Conservation (phyloP, 805 yeast species). For the Candida insectorum region DNA sequence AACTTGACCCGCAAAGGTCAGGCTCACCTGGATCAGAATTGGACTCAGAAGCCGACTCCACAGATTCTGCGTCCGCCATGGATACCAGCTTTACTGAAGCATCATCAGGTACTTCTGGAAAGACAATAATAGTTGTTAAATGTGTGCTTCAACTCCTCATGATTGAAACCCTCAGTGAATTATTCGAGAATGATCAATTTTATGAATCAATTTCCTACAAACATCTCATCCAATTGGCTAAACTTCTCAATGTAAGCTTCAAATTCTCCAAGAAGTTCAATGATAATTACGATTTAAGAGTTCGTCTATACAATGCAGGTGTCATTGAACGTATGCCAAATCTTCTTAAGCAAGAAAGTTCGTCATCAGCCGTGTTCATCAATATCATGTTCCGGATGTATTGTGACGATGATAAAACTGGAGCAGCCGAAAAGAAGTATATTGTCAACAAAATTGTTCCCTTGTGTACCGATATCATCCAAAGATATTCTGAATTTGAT, state of each 20-base stretch:
- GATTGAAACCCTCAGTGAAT: constrained; percentile 81
- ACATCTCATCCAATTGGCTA: constrained; percentile 57
- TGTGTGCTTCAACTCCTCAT: constrained; percentile 86
- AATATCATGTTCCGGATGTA: constrained; percentile 77
- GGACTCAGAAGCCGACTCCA: not conserved
- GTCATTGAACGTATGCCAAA: constrained; percentile 92
- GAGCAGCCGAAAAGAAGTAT: constrained; percentile 42
- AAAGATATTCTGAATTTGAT: constrained; percentile 67
- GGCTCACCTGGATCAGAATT: not conserved
- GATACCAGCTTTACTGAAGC: too few species aligned
- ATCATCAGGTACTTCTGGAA: not conserved
- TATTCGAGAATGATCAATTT: constrained; percentile 68
- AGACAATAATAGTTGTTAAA: constrained; percentile 89
- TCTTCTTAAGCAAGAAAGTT: constrained; percentile 84
- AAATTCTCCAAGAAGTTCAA: constrained; percentile 84
- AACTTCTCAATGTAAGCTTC: constrained; percentile 64
- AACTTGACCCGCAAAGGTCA: constrained; percentile 54
- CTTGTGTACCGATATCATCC: constrained; percentile 67
- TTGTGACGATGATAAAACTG: constrained; percentile 56
- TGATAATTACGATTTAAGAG: constrained; percentile 81
- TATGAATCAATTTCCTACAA: constrained; percentile 66
- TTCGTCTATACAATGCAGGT: constrained; percentile 88
- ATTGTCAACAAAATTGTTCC: constrained; percentile 57
- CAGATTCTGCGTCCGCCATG: too few species aligned
- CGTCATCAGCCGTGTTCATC: constrained; percentile 83